Conservation (phyloP, 768 basidiomycete species). For the Termitomyces sp. region DNA sequence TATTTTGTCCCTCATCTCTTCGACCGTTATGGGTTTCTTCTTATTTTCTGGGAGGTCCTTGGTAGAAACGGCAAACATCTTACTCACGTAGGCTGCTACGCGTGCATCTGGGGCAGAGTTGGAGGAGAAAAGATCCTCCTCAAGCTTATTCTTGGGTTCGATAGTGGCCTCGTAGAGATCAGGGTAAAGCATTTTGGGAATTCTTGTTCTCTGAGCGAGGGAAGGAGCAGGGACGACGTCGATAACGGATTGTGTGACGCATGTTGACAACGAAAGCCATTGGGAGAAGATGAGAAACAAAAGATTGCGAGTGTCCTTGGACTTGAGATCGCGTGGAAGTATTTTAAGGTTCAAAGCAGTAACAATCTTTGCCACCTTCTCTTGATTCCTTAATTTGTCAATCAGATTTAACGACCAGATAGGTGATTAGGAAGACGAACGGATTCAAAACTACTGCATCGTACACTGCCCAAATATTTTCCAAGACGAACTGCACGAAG, state of each 20-base stretch:
- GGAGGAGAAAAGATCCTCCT: slow-evolving; percentile 76
- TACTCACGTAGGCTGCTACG: slow-evolving; percentile 89
- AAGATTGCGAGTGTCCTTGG: slow-evolving; percentile 84
- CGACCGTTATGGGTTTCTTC: slow-evolving; percentile 69
- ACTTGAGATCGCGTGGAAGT: slow-evolving; percentile 81
- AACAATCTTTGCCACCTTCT: slow-evolving; percentile 88
- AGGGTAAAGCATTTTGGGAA: slow-evolving; percentile 92
- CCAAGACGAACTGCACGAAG: slow-evolving; percentile 95
- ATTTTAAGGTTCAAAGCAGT: slow-evolving; percentile 79
- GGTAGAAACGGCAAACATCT: slow-evolving; percentile 92
- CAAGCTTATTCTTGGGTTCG: slow-evolving; percentile 74
- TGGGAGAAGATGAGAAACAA: slow-evolving; percentile 88
- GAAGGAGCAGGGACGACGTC: slow-evolving; percentile 92
- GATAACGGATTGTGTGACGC: slow-evolving; percentile 87
- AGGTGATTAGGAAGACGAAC: slow-evolving; percentile 46
- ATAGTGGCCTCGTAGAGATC: slow-evolving; percentile 58
- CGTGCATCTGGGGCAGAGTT: slow-evolving; percentile 51
- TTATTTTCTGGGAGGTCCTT: slow-evolving; percentile 87
- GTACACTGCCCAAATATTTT: slow-evolving; percentile 97
- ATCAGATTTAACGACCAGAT: slow-evolving; percentile 13
- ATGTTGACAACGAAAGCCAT: slow-evolving; percentile 93
- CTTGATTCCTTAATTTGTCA: slow-evolving; percentile 61
- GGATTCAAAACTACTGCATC: slow-evolving; percentile 85
- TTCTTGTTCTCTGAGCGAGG: slow-evolving; percentile 72
- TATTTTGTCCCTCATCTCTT: slow-evolving; percentile 74